phyloP scores from a whole-genome alignment of 306 rosid genomes.

The Trichosanthes truncata region DNA sequence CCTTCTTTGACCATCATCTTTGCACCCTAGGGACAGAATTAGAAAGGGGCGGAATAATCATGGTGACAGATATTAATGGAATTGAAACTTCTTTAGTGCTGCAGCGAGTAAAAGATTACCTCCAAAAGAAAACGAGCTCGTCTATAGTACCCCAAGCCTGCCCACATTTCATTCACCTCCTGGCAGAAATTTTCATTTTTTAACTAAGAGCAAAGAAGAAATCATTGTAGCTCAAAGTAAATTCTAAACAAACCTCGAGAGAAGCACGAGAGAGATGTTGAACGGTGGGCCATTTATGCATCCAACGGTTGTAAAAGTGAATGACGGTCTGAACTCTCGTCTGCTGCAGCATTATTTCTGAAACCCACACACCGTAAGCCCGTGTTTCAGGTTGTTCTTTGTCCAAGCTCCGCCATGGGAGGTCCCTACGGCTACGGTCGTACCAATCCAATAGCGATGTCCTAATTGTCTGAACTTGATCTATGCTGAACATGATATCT shows the following conservation, averaged over 20 bases:
- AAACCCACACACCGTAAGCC: constrained; percentile 86
- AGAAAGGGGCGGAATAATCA: not conserved
- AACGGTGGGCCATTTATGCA: constrained; percentile 77
- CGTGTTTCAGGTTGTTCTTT: constrained; percentile 28
- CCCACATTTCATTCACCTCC: constrained; percentile 97
- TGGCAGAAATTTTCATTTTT: constrained; percentile 12
- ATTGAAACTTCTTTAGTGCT: not conserved
- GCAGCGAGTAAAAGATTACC: constrained; percentile 25
- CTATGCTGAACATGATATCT: constrained; percentile 40
- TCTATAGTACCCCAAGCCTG: constrained; percentile 91
- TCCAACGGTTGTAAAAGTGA: constrained; percentile 65
- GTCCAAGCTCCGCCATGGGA: constrained; percentile 60
- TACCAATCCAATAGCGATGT: constrained; percentile 59
- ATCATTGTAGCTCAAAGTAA: not conserved
- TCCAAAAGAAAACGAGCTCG: constrained; percentile 85
- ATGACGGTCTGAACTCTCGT: constrained; percentile 85
- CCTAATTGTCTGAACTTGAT: constrained; percentile 36
- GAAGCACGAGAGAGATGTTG: constrained; percentile 62
- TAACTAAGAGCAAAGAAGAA: not conserved
- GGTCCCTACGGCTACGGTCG: constrained; percentile 54
- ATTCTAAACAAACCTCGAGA: constrained; percentile 37
- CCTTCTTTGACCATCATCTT: constrained; percentile 61
- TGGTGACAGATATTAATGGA: not conserved
- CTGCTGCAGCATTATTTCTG: constrained; percentile 86
- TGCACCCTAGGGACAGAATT: constrained; percentile 49